A percentile compares a stretch with the other conserved stretches of the same genome.
These are phyloP conservation scores for Fusarium sp. DNA, from an alignment of 2,329 filamentous ascomycete species.

Conservation along the genomic window DNA sequence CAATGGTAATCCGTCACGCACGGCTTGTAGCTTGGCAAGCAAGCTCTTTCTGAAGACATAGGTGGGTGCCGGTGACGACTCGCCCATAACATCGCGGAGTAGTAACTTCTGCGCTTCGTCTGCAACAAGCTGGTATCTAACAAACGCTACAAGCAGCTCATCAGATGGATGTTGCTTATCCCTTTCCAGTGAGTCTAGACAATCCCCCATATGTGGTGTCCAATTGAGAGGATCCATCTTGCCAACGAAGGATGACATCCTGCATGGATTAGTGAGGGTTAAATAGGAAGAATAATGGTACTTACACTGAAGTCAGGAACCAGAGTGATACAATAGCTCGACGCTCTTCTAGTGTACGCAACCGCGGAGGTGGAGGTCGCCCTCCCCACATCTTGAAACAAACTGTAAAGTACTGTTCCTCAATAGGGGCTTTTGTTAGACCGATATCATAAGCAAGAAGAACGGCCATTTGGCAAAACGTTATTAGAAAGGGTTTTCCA, in stretches of 20 bases:
- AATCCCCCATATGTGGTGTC: conserved; percentile 69
- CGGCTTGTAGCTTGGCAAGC: conserved; percentile 44
- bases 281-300: neutral
- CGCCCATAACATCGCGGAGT: conserved; percentile 46
- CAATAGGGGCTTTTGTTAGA: conserved; percentile 53
- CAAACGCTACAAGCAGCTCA: conserved; percentile 54
- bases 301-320: conserved; percentile 53
- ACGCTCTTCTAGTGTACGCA: conserved; percentile 61
- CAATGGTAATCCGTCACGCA: conserved; percentile 42
- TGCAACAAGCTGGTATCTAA: conserved; percentile 54
- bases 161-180: conserved; percentile 62
- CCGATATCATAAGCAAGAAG: conserved; percentile 60
- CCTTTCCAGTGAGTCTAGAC: conserved; percentile 58
- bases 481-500: conserved; percentile 58
- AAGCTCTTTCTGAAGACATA: conserved; percentile 50
- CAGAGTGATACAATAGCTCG: conserved; percentile 62
- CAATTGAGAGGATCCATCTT: conserved; percentile 65
- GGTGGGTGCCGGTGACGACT: conserved; percentile 44
- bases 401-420: conserved; percentile 51
- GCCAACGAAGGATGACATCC: conserved; percentile 55
- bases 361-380: conserved; percentile 43
- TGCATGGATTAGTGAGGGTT: conserved; percentile 32
- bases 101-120: conserved; percentile 53
- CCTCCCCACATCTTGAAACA: conserved; percentile 52
- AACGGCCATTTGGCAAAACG: conserved; percentile 56